Evolutionary conservation across 305 asterid species (phyloP).

Genomic region (Fraxinus sp.): DNA sequence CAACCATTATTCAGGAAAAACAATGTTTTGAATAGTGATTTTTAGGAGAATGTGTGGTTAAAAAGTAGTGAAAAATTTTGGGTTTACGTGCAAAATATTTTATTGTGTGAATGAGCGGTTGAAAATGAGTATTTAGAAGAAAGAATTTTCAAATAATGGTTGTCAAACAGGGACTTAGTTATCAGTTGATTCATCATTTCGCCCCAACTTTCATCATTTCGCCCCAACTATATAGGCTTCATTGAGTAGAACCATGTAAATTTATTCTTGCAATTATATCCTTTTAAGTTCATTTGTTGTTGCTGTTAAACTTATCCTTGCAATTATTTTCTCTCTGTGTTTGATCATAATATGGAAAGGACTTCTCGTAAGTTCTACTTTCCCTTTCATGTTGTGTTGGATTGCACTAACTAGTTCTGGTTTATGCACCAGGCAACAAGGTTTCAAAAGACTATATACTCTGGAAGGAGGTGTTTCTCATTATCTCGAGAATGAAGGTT

Average conservation of each 20-base stretch:
- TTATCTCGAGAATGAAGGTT: conserved; percentile 75
- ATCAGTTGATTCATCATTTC: neutral
- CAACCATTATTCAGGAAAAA: neutral
- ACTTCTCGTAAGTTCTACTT: neutral
- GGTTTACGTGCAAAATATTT: neutral
- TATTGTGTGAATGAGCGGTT: neutral
- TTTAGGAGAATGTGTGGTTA: neutral
- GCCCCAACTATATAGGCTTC: neutral
- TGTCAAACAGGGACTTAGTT: neutral
- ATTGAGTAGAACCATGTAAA: neutral
- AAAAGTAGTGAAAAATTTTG: neutral
- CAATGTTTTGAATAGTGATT: neutral
- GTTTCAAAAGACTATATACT: conserved; percentile 73
- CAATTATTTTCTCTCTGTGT: neutral
- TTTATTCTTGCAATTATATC: neutral
- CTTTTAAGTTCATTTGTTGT: neutral
- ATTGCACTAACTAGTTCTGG: conserved; percentile 21
- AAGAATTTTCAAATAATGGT: neutral
- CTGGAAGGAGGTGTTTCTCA: conserved; percentile 87
- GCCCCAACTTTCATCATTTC: neutral
- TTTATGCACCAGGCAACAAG: conserved; percentile 54
- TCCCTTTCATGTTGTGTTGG: neutral
- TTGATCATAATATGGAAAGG: neutral
- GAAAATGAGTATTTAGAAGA: neutral
- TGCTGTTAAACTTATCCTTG: neutral